phyloP scores from a whole-genome alignment of 306 rosid species.

The Begonia peltatifolia region DNA sequence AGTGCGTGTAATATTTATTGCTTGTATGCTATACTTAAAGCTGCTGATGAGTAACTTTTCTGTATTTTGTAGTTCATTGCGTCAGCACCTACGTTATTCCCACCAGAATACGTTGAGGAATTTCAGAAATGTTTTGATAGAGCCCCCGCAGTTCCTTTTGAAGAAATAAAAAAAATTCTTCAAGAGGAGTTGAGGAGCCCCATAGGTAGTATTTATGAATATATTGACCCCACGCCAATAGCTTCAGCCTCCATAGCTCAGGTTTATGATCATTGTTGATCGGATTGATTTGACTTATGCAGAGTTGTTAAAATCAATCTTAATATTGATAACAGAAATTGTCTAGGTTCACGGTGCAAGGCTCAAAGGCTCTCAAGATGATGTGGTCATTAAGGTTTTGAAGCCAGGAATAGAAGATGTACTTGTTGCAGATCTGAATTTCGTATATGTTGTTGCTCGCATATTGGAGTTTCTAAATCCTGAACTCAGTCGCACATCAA shows the following conservation, averaged over 20 bases:
- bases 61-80: slow-evolving; percentile 60
- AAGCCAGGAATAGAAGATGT: slow-evolving; percentile 93
- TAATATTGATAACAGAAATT: slow-evolving; percentile 15
- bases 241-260: slow-evolving; percentile 98
- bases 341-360: slow-evolving; percentile 85
- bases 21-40: background rate
- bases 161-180: slow-evolving; percentile 51
- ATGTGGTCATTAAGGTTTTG: slow-evolving; percentile 90
- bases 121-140: slow-evolving; percentile 92
- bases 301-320: slow-evolving; percentile 1
- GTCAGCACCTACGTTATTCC: slow-evolving; percentile 87
- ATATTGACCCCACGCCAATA: slow-evolving; percentile 69
- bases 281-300: slow-evolving; percentile 2
- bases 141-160: slow-evolving; percentile 80
- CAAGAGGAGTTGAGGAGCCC: slow-evolving; percentile 70
- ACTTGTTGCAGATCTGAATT: slow-evolving; percentile 91
- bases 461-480: slow-evolving; percentile 90
- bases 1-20: too few relatives aligned
- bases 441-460: slow-evolving; percentile 74
- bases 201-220: slow-evolving; percentile 71
- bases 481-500: slow-evolving; percentile 73
- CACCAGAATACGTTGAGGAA: slow-evolving; percentile 87
- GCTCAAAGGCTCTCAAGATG: slow-evolving; percentile 79
- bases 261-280: slow-evolving; percentile 23
- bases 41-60: slow-evolving; percentile 16